Conservation (phyloP, 75 land plant genomes). For the Selaginella tamariscina region DNA sequence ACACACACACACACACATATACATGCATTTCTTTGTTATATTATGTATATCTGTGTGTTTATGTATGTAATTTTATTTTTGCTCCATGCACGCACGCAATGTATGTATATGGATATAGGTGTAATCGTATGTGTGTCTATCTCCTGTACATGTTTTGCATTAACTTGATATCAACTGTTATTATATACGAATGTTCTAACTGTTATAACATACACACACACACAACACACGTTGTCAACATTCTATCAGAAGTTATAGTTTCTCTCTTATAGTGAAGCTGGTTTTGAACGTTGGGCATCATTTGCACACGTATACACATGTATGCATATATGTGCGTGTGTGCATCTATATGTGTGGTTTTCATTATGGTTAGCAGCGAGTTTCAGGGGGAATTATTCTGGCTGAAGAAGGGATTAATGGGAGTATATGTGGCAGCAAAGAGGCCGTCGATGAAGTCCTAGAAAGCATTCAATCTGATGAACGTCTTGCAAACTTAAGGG, state of each 20-base stretch:
- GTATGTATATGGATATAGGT: neutral
- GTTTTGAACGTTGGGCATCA: neutral
- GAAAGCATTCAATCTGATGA: conserved; percentile 53
- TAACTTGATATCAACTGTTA: too few relatives aligned
- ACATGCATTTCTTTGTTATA: neutral
- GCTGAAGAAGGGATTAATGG: conserved; percentile 98
- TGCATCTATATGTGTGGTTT: conserved; percentile 25
- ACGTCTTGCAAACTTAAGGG: conserved; percentile 58
- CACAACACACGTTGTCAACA: too few relatives aligned
- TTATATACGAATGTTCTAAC: too few relatives aligned
- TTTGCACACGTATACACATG: neutral
- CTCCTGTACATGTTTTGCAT: too few relatives aligned
- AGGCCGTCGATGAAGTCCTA: conserved; percentile 69
- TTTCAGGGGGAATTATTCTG: conserved; percentile 98
- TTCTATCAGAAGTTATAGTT: neutral
- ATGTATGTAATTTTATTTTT: too few relatives aligned
- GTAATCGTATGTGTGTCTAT: neutral
- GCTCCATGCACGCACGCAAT: too few relatives aligned
- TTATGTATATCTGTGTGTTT: too few relatives aligned
- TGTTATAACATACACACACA: too few relatives aligned
- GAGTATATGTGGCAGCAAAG: conserved; percentile 80
- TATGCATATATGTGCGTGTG: neutral
- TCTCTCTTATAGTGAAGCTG: neutral
- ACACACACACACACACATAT: neutral
- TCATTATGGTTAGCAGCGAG: conserved; percentile 50